Evolutionary conservation across 2,329 filamentous ascomycete genomes (phyloP).

Genomic region (Paecilomyces dactylethromorphus): DNA sequence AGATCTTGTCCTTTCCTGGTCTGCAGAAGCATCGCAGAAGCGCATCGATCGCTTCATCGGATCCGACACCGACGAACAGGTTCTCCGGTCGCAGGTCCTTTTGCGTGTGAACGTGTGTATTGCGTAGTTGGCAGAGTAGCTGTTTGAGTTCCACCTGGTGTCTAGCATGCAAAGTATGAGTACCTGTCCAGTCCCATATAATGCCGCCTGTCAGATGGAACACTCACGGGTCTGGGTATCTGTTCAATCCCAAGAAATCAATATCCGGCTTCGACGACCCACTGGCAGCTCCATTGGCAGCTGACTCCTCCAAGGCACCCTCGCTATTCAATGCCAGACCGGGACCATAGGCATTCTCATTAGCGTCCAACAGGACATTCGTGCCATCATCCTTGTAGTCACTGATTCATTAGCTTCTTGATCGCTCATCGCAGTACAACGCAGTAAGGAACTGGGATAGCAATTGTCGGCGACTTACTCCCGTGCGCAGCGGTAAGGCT

Average conservation of each 20-base stretch:
- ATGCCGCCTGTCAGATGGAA: not conserved
- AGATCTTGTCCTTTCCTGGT: conserved; percentile 79
- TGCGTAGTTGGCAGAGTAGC: conserved; percentile 78
- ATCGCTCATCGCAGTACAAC: not conserved
- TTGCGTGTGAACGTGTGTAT: conserved; percentile 69
- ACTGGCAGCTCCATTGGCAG: conserved; percentile 30
- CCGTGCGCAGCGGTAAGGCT: conserved; percentile 75
- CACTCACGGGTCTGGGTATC: conserved; percentile 78
- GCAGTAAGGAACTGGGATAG: not conserved
- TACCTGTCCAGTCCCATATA: not conserved
- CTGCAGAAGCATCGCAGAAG: conserved; percentile 88
- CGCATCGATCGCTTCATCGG: conserved; percentile 94
- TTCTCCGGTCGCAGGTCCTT: conserved; percentile 70
- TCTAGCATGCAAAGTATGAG: conserved; percentile 24
- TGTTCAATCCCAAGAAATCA: conserved; percentile 76
- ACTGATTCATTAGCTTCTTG: conserved; percentile 43
- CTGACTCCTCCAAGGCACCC: conserved; percentile 42
- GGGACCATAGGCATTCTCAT: conserved; percentile 94
- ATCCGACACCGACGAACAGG: conserved; percentile 91
- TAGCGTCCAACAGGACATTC: conserved; percentile 93
- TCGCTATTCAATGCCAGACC: conserved; percentile 53
- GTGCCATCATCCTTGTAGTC: conserved; percentile 99
- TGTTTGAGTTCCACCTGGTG: conserved; percentile 86
- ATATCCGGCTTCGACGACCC: conserved; percentile 51
- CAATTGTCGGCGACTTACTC: conserved; percentile 52